These are phyloP conservation scores for Rhodocollybia butyracea DNA, from an alignment of 768 basidiomycete genomes.

Conservation along the genomic window DNA sequence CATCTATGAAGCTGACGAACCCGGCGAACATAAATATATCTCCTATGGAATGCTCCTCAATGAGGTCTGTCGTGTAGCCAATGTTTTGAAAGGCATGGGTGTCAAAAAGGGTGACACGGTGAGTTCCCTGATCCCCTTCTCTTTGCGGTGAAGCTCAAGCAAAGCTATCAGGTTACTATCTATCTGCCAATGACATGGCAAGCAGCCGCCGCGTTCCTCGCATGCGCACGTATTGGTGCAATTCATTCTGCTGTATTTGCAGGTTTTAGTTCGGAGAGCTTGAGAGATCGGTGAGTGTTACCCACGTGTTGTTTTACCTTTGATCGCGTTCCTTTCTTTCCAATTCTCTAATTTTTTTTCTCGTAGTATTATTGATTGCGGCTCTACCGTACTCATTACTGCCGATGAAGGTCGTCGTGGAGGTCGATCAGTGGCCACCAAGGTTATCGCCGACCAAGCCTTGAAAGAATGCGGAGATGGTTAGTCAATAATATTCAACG, in stretches of 20 bases:
- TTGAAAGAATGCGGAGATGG: conserved; percentile 69
- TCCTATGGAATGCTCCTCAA: conserved; percentile 83
- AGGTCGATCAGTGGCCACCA: conserved; percentile 93
- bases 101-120: conserved; percentile 60
- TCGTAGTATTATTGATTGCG: conserved; percentile 75
- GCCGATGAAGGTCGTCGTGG: conserved; percentile 93
- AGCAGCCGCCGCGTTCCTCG: conserved; percentile 93
- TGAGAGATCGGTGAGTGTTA: conserved; percentile 59
- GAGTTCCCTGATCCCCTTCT: not conserved
- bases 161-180: conserved; percentile 87
- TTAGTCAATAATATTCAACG: not conserved
- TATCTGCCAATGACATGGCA: conserved; percentile 97
- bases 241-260: conserved; percentile 98
- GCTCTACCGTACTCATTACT: conserved; percentile 88
- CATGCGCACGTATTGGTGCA: conserved; percentile 95
- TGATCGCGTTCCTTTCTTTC: not conserved
- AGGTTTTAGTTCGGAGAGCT: conserved; percentile 92
- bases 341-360: not conserved
- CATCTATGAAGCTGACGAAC: conserved; percentile 98
- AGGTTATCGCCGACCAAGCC: conserved; percentile 90
- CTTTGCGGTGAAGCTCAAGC: not conserved
- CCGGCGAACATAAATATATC: conserved; percentile 72
- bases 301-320: not conserved
- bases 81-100: conserved; percentile 86
- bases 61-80: conserved; percentile 87